These are phyloP conservation scores for Monosporascus cannonballus DNA, from an alignment of 2,329 filamentous ascomycete genomes.

Conservation along the genomic window DNA sequence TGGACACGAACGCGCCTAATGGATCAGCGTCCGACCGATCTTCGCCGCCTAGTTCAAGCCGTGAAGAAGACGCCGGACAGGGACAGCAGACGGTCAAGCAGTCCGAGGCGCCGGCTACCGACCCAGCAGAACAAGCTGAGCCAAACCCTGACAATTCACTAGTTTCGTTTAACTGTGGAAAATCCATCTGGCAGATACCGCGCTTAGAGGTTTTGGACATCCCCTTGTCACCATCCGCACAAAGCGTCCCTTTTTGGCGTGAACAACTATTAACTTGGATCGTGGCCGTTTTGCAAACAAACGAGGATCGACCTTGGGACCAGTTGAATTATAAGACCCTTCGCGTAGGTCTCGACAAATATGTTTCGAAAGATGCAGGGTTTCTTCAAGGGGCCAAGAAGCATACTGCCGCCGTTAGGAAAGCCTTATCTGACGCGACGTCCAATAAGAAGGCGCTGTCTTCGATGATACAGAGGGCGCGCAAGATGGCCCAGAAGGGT, in stretches of 20 bases:
- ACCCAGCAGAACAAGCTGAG: neutral
- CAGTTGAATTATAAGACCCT: slow-evolving; percentile 14
- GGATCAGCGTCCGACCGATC: neutral
- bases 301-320: slow-evolving; percentile 1
- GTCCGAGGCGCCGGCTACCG: neutral
- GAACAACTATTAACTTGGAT: neutral
- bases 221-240: neutral
- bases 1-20: neutral
- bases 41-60: neutral
- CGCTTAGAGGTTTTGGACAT: neutral
- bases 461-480: slow-evolving; percentile 9
- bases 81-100: neutral
- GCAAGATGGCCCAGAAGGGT: neutral
- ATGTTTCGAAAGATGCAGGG: slow-evolving; percentile 10
- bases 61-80: neutral
- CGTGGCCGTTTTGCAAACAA: neutral
- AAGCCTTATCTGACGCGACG: slow-evolving; percentile 10
- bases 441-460: slow-evolving; percentile 6
- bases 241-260: neutral
- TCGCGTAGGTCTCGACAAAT: slow-evolving; percentile 12
- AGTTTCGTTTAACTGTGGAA: neutral
- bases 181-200: neutral
- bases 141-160: slow-evolving; percentile 9
- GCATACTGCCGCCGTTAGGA: slow-evolving; percentile 4
- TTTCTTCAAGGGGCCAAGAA: slow-evolving; percentile 16